phyloP scores from a whole-genome alignment of 208 protist species.

The Leishmania arabica region DNA sequence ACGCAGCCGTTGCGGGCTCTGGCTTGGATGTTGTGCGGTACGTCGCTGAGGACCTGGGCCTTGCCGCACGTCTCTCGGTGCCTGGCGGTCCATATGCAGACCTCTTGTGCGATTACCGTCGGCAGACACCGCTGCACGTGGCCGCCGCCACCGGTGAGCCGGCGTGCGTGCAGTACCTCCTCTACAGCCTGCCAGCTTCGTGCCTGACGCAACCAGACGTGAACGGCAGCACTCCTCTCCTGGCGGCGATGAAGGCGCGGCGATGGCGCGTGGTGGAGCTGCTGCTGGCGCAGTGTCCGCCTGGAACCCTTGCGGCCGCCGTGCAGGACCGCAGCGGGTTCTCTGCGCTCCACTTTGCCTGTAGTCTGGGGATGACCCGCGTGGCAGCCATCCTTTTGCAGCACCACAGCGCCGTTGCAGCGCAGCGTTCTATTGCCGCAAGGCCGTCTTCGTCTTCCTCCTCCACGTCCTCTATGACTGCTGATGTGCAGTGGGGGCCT shows the following conservation, averaged over 20 bases:
- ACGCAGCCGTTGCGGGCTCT: constrained; percentile 46
- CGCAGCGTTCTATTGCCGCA: constrained; percentile 1
- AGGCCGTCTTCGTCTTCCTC: neutral
- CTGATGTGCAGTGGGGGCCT: constrained; percentile 21
- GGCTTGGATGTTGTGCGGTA: constrained; percentile 58
- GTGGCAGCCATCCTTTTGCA: constrained; percentile 49
- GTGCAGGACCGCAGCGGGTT: constrained; percentile 50
- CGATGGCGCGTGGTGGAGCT: constrained; percentile 52
- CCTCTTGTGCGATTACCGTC: constrained; percentile 48
- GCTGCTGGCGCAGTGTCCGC: constrained; percentile 44
- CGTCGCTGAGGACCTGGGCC: constrained; percentile 53
- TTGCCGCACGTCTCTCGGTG: constrained; percentile 13
- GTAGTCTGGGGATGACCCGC: constrained; percentile 44
- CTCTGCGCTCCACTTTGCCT: constrained; percentile 65
- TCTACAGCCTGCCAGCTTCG: constrained; percentile 31
- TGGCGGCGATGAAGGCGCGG: constrained; percentile 53
- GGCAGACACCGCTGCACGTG: constrained; percentile 77
- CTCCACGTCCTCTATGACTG: neutral
- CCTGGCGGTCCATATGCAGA: neutral
- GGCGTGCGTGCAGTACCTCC: constrained; percentile 48
- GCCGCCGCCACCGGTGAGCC: constrained; percentile 53
- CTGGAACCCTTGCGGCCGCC: constrained; percentile 41
- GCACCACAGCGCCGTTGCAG: constrained; percentile 56
- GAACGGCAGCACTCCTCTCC: constrained; percentile 71
- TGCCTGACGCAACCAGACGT: constrained; percentile 46